phyloP scores from a whole-genome alignment of 805 yeast genomes.

The Zygosaccharomyces pseudorouxii region DNA sequence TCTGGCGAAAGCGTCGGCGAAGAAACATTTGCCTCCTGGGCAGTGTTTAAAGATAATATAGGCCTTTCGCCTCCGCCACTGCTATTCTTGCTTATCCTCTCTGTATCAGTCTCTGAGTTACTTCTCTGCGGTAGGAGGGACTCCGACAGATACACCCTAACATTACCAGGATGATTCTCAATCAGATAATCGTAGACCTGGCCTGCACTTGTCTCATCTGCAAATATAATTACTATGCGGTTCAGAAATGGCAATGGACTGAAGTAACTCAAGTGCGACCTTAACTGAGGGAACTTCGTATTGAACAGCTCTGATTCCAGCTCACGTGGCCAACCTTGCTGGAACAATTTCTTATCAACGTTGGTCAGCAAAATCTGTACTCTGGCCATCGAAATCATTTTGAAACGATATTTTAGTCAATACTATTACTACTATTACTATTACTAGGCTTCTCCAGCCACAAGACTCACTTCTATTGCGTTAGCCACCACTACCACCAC shows the following conservation, averaged over 20 bases:
- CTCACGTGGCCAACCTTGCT: conserved; percentile 25
- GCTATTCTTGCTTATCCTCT: neutral
- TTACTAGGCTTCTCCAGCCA: neutral
- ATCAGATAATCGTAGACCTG: conserved; percentile 23
- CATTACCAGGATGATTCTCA: conserved; percentile 11
- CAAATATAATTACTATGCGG: conserved; percentile 41
- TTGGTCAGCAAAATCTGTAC: conserved; percentile 35
- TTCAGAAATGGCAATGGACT: conserved; percentile 40
- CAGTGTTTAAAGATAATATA: conserved; percentile 21
- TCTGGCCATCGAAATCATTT: conserved; percentile 7
- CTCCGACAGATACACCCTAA: conserved; percentile 35
- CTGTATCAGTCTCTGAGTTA: conserved; percentile 13
- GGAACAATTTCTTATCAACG: conserved; percentile 25
- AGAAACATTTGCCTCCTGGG: conserved; percentile 19
- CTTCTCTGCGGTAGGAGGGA: conserved; percentile 32
- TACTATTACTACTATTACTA: neutral
- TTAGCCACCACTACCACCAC: neutral
- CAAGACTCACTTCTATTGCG: neutral
- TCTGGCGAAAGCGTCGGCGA: conserved; percentile 34
- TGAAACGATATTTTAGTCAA: neutral
- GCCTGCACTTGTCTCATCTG: conserved; percentile 25
- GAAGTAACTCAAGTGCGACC: conserved; percentile 28
- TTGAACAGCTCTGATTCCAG: conserved; percentile 25
- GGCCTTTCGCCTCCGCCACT: conserved; percentile 16
- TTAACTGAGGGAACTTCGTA: conserved; percentile 23